Evolutionary conservation across 306 rosid genomes (phyloP).

Genomic region (Castanea crenata): DNA sequence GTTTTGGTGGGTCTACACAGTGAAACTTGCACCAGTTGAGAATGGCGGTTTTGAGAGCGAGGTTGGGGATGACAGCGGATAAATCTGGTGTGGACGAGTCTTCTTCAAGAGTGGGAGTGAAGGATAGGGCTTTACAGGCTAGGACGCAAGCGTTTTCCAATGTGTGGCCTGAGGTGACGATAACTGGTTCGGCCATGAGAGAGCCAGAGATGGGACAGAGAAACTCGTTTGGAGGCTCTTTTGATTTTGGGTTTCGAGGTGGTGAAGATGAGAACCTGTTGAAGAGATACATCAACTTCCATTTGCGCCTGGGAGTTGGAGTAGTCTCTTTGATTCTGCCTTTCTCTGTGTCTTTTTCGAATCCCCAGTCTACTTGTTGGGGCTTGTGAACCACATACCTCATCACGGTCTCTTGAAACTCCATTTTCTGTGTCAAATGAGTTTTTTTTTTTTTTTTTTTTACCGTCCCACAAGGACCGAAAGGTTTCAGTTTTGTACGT

Average conservation of each 20-base stretch:
- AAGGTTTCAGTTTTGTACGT: background rate
- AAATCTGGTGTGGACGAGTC: constrained; percentile 71
- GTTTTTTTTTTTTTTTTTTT: too few species aligned
- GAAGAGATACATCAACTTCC: constrained; percentile 51
- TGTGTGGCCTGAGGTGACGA: constrained; percentile 88
- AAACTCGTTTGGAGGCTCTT: constrained; percentile 63
- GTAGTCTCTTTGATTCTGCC: constrained; percentile 12
- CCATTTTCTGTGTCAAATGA: constrained; percentile 29
- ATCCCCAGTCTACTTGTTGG: constrained; percentile 19
- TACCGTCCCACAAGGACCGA: background rate
- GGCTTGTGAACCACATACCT: constrained; percentile 38
- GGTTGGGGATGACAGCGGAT: constrained; percentile 73
- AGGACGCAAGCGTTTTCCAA: constrained; percentile 64
- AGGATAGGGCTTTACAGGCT: constrained; percentile 48
- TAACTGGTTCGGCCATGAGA: constrained; percentile 88
- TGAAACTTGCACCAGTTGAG: constrained; percentile 58
- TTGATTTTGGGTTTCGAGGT: constrained; percentile 18
- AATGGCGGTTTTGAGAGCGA: constrained; percentile 78
- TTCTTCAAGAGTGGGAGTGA: constrained; percentile 40
- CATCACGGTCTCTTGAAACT: constrained; percentile 53
- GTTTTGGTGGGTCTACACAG: constrained; percentile 29
- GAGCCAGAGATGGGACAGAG: constrained; percentile 70
- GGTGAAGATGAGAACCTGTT: constrained; percentile 27
- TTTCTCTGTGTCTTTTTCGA: constrained; percentile 6
- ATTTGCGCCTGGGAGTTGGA: constrained; percentile 40